These are phyloP conservation scores for Porodaedalea pini DNA, from an alignment of 1,284 basidiomycete genomes.

Conservation along the genomic window DNA sequence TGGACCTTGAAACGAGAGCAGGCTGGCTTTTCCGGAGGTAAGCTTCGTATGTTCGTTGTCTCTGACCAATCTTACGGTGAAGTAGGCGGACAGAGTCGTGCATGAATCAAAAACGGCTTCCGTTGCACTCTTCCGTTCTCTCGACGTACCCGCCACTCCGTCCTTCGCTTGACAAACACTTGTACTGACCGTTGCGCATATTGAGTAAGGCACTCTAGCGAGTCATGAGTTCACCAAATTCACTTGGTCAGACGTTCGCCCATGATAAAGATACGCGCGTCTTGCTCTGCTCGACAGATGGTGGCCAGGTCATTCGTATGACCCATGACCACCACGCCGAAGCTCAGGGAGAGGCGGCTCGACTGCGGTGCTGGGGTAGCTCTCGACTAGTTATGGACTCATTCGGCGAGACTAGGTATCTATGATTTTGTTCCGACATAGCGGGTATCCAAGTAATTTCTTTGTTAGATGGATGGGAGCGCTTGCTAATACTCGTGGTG, in stretches of 20 bases:
- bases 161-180: slow-evolving; percentile 75
- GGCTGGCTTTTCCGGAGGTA: slow-evolving; percentile 83
- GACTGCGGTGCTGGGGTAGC: slow-evolving; percentile 88
- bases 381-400: slow-evolving; percentile 89
- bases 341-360: slow-evolving; percentile 77
- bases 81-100: slow-evolving; percentile 59
- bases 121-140: slow-evolving; percentile 82
- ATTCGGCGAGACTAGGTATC: slow-evolving; percentile 86
- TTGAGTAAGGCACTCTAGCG: slow-evolving; percentile 55
- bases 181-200: slow-evolving; percentile 84
- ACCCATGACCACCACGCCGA: slow-evolving; percentile 94
- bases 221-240: slow-evolving; percentile 7
- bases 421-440: slow-evolving; percentile 22
- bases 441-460: slow-evolving; percentile 10
- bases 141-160: slow-evolving; percentile 69
- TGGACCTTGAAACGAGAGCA: slow-evolving; percentile 85
- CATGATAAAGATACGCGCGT: slow-evolving; percentile 80
- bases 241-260: slow-evolving; percentile 12
- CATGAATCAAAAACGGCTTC: slow-evolving; percentile 69
- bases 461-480: slow-evolving; percentile 87
- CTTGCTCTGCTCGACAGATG: slow-evolving; percentile 72
- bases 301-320: slow-evolving; percentile 73
- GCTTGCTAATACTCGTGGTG: slow-evolving; percentile 87
- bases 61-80: neutral
- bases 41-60: slow-evolving; percentile 26